Conservation (phyloP, 139 green algal species). For the Ulvella scutata region DNA sequence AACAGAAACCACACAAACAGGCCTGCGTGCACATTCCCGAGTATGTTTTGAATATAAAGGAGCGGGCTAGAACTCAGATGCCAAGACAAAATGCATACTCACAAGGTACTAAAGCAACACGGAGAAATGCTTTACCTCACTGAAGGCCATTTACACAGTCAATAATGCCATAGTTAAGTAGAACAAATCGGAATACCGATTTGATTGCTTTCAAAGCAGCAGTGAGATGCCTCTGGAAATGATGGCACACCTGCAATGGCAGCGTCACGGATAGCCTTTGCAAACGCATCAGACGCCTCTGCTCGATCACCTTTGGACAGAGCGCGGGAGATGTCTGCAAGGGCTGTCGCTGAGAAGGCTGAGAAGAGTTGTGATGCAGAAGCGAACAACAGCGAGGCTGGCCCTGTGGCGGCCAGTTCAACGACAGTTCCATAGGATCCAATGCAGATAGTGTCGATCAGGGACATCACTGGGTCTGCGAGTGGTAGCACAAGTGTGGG, state of each 20-base stretch:
- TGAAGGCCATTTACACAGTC: too few species aligned
- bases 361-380: conserved; percentile 42
- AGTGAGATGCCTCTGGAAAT: too few species aligned
- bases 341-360: background rate
- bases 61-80: too few species aligned
- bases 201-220: too few species aligned
- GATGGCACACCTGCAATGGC: too few species aligned
- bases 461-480: conserved; percentile 61
- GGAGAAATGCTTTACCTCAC: too few species aligned
- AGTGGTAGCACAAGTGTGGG: conserved; percentile 36
- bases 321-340: background rate
- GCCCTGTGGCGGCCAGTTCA: conserved; percentile 54
- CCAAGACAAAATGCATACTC: too few species aligned
- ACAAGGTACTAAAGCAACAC: too few species aligned
- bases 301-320: background rate
- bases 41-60: too few species aligned
- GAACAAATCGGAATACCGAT: too few species aligned
- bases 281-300: background rate
- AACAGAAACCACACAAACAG: background rate
- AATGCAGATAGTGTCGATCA: conserved; percentile 58
- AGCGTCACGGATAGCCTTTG: background rate
- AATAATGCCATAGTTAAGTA: too few species aligned
- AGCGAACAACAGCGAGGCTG: conserved; percentile 51
- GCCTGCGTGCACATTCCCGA: too few species aligned
- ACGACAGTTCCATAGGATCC: conserved; percentile 11